phyloP scores from a whole-genome alignment of 176 grass and related monocot species.

The Otatea glauca region DNA sequence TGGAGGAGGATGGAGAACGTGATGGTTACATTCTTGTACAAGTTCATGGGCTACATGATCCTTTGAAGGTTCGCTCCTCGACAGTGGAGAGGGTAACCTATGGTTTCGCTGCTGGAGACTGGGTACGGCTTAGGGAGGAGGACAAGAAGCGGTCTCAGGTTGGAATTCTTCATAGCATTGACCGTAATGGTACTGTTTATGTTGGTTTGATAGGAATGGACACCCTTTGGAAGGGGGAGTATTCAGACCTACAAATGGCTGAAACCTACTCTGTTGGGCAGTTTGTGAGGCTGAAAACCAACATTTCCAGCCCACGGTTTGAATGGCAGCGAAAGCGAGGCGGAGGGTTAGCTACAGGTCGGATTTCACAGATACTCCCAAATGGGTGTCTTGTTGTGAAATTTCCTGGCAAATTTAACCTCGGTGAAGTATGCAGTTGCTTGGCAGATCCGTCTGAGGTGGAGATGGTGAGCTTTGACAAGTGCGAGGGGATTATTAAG shows the following conservation, averaged over 20 bases:
- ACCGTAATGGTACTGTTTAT: constrained; percentile 56
- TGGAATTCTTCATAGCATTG: constrained; percentile 86
- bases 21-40: constrained; percentile 75
- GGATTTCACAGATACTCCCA: constrained; percentile 67
- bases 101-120: constrained; percentile 80
- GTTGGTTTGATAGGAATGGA: constrained; percentile 89
- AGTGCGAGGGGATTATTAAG: constrained; percentile 81
- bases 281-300: constrained; percentile 78
- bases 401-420: constrained; percentile 82
- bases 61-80: constrained; percentile 66
- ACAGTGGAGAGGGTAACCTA: constrained; percentile 71
- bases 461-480: constrained; percentile 77
- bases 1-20: constrained; percentile 62
- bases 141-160: constrained; percentile 69
- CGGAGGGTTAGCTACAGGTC: constrained; percentile 61
- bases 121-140: constrained; percentile 80
- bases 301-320: constrained; percentile 55
- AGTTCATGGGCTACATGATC: constrained; percentile 73
- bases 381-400: constrained; percentile 83
- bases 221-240: constrained; percentile 71
- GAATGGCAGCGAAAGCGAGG: constrained; percentile 84
- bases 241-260: constrained; percentile 85
- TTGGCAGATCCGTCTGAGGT: constrained; percentile 90
- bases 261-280: constrained; percentile 81
- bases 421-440: constrained; percentile 59